These are phyloP conservation scores for Aristolochia fimbriata DNA, from an alignment of 164 flowering plant species.

Conservation along the genomic window DNA sequence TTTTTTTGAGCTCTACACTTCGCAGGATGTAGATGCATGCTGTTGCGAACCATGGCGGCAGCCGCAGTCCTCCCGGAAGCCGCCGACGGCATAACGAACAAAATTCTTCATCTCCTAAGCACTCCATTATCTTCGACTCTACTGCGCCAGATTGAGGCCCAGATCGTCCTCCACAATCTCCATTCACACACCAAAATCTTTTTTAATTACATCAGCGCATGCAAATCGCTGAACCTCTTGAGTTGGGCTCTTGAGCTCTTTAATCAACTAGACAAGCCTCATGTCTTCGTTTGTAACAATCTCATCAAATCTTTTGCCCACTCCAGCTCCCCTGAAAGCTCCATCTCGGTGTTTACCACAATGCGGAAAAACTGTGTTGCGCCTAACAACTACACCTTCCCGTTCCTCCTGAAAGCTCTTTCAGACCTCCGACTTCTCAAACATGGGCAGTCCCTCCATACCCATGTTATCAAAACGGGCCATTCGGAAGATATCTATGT, in stretches of 20 bases:
- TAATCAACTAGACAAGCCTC: slow-evolving; percentile 25
- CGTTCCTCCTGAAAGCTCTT: slow-evolving; percentile 42
- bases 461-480: slow-evolving; percentile 35
- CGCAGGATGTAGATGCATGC: too few species aligned
- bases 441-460: slow-evolving; percentile 27
- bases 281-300: slow-evolving; percentile 41
- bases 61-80: not conserved
- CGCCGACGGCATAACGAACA: slow-evolving; percentile 8
- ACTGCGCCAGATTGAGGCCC: slow-evolving; percentile 48
- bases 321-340: slow-evolving; percentile 19
- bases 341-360: slow-evolving; percentile 26
- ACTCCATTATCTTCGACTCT: slow-evolving; percentile 18
- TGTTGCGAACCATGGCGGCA: too few species aligned
- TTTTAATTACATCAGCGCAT: slow-evolving; percentile 32
- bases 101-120: slow-evolving; percentile 19
- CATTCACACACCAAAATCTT: slow-evolving; percentile 29
- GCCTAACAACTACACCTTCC: slow-evolving; percentile 50
- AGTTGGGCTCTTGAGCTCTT: slow-evolving; percentile 23
- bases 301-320: slow-evolving; percentile 43
- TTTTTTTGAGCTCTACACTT: too few species aligned
- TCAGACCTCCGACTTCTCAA: slow-evolving; percentile 23
- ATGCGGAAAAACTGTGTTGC: slow-evolving; percentile 26
- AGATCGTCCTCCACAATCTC: slow-evolving; percentile 36
- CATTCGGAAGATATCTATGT: slow-evolving; percentile 38
- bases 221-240: slow-evolving; percentile 24